Percentiles rank a stretch among this genome's conserved stretches.
These are phyloP conservation scores for Scenedesmus sp. DNA, from an alignment of 163 green algal species.

Conservation along the genomic window DNA sequence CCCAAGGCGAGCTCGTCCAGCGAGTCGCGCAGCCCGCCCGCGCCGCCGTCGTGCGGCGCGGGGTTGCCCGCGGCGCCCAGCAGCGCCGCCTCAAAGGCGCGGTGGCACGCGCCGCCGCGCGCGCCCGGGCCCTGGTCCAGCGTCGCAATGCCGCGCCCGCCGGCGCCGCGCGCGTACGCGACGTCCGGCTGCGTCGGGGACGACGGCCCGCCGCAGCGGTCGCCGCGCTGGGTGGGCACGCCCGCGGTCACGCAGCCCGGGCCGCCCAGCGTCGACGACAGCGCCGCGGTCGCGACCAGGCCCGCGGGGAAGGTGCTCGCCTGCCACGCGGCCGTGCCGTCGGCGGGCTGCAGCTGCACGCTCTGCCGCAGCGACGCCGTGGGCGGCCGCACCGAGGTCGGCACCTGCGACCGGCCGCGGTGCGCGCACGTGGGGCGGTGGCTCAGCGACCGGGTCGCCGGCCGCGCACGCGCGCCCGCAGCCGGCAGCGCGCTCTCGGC, in stretches of 20 bases:
- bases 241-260: slow-evolving; percentile 22
- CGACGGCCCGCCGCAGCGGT: too few species aligned
- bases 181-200: slow-evolving; percentile 1
- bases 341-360: slow-evolving; percentile 8
- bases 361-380: slow-evolving; percentile 24
- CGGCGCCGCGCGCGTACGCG: slow-evolving; percentile 16
- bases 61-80: slow-evolving; percentile 22
- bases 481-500: background rate
- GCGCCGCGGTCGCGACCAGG: background rate
- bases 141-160: background rate
- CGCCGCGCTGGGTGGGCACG: background rate
- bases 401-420: slow-evolving; percentile 6
- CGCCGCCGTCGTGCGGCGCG: background rate
- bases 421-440: background rate
- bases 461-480: background rate
- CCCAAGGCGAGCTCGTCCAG: slow-evolving; percentile 2
- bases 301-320: too few species aligned
- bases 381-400: slow-evolving; percentile 15
- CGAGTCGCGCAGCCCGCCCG: slow-evolving; percentile 1
- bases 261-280: slow-evolving; percentile 5
- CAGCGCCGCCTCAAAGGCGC: slow-evolving; percentile 15
- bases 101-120: background rate
- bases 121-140: background rate
- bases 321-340: too few species aligned
- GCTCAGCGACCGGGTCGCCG: background rate